These are phyloP conservation scores for Phoma sp. DNA, from an alignment of 2,329 filamentous ascomycete species.

Conservation along the genomic window DNA sequence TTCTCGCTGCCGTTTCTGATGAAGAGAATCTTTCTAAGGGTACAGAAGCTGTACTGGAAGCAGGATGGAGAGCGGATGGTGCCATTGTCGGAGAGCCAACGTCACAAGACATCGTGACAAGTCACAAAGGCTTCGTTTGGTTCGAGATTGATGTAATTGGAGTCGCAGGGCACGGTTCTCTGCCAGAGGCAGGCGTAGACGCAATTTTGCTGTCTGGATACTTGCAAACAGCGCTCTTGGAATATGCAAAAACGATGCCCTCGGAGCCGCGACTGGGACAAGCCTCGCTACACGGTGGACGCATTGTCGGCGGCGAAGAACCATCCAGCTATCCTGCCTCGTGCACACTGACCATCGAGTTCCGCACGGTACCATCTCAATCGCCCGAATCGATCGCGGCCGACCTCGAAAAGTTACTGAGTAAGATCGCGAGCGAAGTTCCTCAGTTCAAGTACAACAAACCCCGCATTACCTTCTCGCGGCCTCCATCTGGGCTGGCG, in stretches of 20 bases:
- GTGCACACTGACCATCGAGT: slow-evolving; percentile 59
- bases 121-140: slow-evolving; percentile 61
- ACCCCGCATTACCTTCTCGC: slow-evolving; percentile 45
- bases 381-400: slow-evolving; percentile 26
- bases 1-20: slow-evolving; percentile 61
- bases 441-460: background rate
- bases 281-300: slow-evolving; percentile 56
- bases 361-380: slow-evolving; percentile 57
- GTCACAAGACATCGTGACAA: slow-evolving; percentile 49
- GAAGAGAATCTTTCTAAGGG: slow-evolving; percentile 61
- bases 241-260: slow-evolving; percentile 51
- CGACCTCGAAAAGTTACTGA: background rate
- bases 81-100: slow-evolving; percentile 61
- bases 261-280: slow-evolving; percentile 36
- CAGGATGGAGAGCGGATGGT: slow-evolving; percentile 61
- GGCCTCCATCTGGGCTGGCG: background rate
- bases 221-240: slow-evolving; percentile 57
- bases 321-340: slow-evolving; percentile 58
- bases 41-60: slow-evolving; percentile 57
- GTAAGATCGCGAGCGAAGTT: background rate
- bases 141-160: slow-evolving; percentile 53
- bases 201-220: slow-evolving; percentile 52
- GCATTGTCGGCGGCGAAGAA: slow-evolving; percentile 60
- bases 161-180: slow-evolving; percentile 53
- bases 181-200: slow-evolving; percentile 52